phyloP scores from a whole-genome alignment of 2,329 filamentous ascomycete genomes.

The Trichoderma sp. region DNA sequence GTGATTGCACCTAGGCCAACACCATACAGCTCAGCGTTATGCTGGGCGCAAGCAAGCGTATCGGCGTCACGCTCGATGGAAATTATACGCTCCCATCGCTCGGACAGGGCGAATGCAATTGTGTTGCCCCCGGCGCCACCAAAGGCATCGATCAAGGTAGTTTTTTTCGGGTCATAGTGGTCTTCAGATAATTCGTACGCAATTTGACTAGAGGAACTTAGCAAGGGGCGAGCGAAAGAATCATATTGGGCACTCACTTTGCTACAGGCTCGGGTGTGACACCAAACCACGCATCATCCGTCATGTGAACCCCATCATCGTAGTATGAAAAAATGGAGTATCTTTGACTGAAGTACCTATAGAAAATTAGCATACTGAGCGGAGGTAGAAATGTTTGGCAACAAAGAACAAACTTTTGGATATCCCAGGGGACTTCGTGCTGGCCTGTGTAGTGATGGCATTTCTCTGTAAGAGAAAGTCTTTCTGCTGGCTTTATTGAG shows the following conservation, averaged over 20 bases:
- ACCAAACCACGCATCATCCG: slow-evolving; percentile 93
- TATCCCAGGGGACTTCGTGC: slow-evolving; percentile 76
- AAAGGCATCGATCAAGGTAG: slow-evolving; percentile 83
- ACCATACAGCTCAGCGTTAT: slow-evolving; percentile 86
- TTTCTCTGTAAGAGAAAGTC: slow-evolving; percentile 59
- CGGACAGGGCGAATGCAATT: slow-evolving; percentile 87
- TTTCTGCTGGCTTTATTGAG: slow-evolving; percentile 48
- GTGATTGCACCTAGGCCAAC: slow-evolving; percentile 72
- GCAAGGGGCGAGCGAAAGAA: background rate
- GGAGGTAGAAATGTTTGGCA: background rate
- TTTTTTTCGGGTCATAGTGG: slow-evolving; percentile 58
- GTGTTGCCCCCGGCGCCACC: slow-evolving; percentile 90
- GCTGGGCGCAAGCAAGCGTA: slow-evolving; percentile 85
- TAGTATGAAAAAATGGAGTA: slow-evolving; percentile 87
- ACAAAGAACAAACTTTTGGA: slow-evolving; percentile 71
- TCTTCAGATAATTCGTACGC: slow-evolving; percentile 77
- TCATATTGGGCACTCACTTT: slow-evolving; percentile 56
- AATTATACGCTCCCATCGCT: slow-evolving; percentile 80
- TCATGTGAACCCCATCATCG: slow-evolving; percentile 86
- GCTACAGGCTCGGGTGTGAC: slow-evolving; percentile 94
- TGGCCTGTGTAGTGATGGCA: slow-evolving; percentile 76
- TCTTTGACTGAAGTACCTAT: slow-evolving; percentile 87
- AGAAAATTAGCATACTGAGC: background rate
- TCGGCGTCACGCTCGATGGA: slow-evolving; percentile 83
- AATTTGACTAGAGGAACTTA: slow-evolving; percentile 62